These are phyloP conservation scores for Parietaria judaica DNA, from an alignment of 306 rosid species.

Conservation along the genomic window DNA sequence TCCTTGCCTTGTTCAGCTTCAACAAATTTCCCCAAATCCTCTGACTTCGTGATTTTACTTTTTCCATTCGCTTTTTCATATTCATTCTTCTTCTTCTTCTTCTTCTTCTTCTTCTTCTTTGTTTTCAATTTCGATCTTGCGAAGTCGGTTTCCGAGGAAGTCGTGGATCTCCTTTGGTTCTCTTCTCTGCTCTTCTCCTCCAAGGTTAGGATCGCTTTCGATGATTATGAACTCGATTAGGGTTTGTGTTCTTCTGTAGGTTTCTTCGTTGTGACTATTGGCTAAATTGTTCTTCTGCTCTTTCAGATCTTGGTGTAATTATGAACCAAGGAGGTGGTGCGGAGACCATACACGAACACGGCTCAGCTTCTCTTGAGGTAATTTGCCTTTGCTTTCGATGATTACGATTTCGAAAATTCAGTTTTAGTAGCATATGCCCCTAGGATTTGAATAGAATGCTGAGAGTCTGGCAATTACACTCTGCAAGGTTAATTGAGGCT, in stretches of 20 bases:
- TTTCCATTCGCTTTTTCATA: too few species aligned
- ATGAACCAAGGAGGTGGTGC: constrained; percentile 71
- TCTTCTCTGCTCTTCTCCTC: constrained; percentile 15
- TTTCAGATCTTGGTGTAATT: constrained; percentile 44
- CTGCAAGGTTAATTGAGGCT: too few species aligned
- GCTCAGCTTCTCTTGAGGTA: constrained; percentile 66
- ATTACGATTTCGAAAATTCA: too few species aligned
- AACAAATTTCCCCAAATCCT: too few species aligned
- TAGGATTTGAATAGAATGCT: too few species aligned
- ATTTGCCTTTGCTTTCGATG: not conserved
- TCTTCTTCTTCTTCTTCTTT: not conserved
- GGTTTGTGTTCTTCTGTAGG: constrained; percentile 32
- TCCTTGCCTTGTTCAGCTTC: too few species aligned
- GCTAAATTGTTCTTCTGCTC: constrained; percentile 7
- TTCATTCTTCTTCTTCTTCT: too few species aligned
- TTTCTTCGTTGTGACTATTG: constrained; percentile 1
- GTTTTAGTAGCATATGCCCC: too few species aligned
- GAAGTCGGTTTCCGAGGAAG: constrained; percentile 5
- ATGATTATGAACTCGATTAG: constrained; percentile 34
- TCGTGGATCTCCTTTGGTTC: constrained; percentile 10
- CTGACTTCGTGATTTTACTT: too few species aligned
- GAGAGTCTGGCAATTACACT: too few species aligned
- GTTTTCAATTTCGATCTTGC: not conserved
- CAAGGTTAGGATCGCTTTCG: constrained; percentile 35
- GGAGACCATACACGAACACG: constrained; percentile 55